Percentiles rank a stretch among this genome's conserved stretches.
These are phyloP conservation scores for Letharia columbiana DNA, from an alignment of 495 filamentous ascomycete species.

Conservation along the genomic window DNA sequence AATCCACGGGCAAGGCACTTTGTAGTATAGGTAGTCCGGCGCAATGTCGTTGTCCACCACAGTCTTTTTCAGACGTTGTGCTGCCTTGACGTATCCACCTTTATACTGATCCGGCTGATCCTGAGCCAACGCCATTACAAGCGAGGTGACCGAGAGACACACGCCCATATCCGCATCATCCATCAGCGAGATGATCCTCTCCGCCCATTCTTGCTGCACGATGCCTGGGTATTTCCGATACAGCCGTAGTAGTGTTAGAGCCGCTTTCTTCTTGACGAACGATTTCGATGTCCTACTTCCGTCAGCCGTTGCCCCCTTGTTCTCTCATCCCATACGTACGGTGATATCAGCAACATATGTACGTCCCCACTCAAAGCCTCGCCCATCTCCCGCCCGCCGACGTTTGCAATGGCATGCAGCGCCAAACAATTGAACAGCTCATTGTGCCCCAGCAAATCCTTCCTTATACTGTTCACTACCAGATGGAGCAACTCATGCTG, in stretches of 20 bases:
- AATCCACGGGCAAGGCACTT: conserved; percentile 97
- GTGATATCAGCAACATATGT: conserved; percentile 88
- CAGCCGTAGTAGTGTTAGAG: conserved; percentile 86
- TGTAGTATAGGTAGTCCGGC: conserved; percentile 93
- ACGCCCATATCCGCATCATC: conserved; percentile 95
- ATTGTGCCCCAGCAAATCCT: conserved; percentile 89
- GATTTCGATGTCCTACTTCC: conserved; percentile 74
- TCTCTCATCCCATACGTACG: conserved; percentile 48
- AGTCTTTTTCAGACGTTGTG: conserved; percentile 76
- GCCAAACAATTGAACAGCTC: conserved; percentile 96
- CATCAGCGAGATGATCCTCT: conserved; percentile 96
- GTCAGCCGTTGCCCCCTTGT: conserved; percentile 22
- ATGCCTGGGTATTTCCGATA: conserved; percentile 92
- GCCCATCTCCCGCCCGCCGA: conserved; percentile 93
- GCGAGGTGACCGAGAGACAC: conserved; percentile 86
- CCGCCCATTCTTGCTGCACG: conserved; percentile 93
- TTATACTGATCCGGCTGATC: conserved; percentile 90
- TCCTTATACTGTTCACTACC: conserved; percentile 97
- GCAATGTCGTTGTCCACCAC: conserved; percentile 82
- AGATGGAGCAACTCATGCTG: conserved; percentile 92
- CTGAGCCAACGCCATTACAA: conserved; percentile 92
- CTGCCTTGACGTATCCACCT: conserved; percentile 88
- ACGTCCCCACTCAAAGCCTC: conserved; percentile 90
- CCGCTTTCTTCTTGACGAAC: conserved; percentile 99
- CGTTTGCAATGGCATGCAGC: conserved; percentile 97